phyloP scores from a whole-genome alignment of 768 basidiomycete species.

The Pleurotus citrinopileatus region DNA sequence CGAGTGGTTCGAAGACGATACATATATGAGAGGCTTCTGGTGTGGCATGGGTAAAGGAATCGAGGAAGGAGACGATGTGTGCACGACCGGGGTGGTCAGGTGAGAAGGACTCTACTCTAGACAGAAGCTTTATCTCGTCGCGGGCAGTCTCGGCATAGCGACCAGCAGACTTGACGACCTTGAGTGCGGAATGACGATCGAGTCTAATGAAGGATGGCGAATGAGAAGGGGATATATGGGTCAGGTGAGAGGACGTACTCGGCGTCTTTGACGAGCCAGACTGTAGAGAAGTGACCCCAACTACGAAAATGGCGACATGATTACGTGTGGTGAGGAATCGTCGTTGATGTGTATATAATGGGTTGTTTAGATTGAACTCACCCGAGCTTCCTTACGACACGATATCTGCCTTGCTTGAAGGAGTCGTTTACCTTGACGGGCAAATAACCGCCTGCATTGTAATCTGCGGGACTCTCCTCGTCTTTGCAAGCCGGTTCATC shows the following conservation, averaged over 20 bases:
- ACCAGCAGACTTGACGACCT: constrained; percentile 92
- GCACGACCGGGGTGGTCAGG: constrained; percentile 75
- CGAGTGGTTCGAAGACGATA: constrained; percentile 87
- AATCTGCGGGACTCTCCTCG: constrained; percentile 82
- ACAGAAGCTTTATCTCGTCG: constrained; percentile 92
- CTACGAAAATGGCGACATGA: constrained; percentile 34
- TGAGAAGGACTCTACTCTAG: constrained; percentile 67
- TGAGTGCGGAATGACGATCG: constrained; percentile 82
- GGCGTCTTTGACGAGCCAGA: constrained; percentile 84
- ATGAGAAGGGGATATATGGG: neutral
- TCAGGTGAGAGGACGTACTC: constrained; percentile 45
- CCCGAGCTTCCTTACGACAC: constrained; percentile 89
- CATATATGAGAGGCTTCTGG: constrained; percentile 80
- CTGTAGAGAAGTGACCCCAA: constrained; percentile 96
- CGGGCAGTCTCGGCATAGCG: constrained; percentile 96
- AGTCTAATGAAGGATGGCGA: constrained; percentile 37
- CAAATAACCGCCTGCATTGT: constrained; percentile 80
- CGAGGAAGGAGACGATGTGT: constrained; percentile 86
- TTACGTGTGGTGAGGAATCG: constrained; percentile 18
- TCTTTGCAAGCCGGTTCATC: constrained; percentile 65
- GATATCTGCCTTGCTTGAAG: constrained; percentile 84
- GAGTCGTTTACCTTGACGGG: constrained; percentile 77
- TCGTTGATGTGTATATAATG: neutral
- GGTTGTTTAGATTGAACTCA: constrained; percentile 34
- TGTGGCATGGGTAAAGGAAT: constrained; percentile 70